Conservation (phyloP, 148 eudicot genomes). For the Gaultheria prostrata region DNA sequence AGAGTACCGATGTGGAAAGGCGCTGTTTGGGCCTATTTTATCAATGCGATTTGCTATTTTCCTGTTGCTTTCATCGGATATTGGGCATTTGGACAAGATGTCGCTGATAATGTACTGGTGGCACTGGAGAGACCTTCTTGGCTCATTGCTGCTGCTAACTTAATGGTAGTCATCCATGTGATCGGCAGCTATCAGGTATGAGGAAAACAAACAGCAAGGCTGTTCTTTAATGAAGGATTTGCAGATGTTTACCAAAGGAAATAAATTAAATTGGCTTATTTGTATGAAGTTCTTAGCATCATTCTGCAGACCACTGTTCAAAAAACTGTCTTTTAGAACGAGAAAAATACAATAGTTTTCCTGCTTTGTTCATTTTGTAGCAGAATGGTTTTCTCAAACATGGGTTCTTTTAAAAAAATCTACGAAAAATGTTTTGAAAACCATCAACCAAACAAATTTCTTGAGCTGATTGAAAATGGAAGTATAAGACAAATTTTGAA, state of each 20-base stretch:
- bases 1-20: constrained; percentile 83
- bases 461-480: no score
- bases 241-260: background rate
- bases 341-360: no score
- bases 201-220: background rate
- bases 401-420: no score
- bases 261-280: background rate
- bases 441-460: no score
- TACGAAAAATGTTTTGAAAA: no score
- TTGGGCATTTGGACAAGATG: constrained; percentile 89
- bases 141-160: constrained; percentile 94
- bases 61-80: constrained; percentile 86
- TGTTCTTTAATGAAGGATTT: background rate
- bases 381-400: no score
- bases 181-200: constrained; percentile 89
- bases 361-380: no score
- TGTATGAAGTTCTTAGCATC: no score
- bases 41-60: constrained; percentile 82
- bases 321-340: no score
- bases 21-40: constrained; percentile 65
- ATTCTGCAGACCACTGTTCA: no score
- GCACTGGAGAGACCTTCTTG: constrained; percentile 69
- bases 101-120: constrained; percentile 75
- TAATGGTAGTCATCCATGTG: constrained; percentile 93
- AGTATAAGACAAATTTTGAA: no score